Evolutionary conservation across 1,139 yeast species (phyloP), one percentile per base, ranked within the genome.

Genomic region (Kodamaea plutei): DNA sequence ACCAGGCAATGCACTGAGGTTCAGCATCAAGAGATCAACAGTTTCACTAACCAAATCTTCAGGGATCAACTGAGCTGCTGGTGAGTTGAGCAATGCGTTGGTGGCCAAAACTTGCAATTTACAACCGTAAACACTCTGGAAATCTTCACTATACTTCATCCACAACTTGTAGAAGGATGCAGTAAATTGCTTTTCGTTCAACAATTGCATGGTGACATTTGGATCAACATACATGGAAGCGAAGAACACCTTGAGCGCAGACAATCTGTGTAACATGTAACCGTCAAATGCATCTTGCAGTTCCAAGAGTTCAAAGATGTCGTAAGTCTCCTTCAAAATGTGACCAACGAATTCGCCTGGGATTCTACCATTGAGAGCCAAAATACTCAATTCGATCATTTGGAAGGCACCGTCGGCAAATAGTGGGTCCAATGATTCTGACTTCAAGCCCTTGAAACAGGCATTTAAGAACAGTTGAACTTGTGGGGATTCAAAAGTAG

Each of bases 71-170:
- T 31, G 33, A 10, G 44, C 33, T n/a, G 44, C 48, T 4, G 38
- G 35, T 6, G 40, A 22, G 26, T 36, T 40, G 14, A 66, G 39
- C 15, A 69, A 50, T 4, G 66, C 41, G 33, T 63, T 47, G 20
- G 61, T 48, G 1, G 75, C 64, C 45, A 73, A 52, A 5, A 72
- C 64, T 48, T 75, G 78, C 26, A 74, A 54, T 45, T 74, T 75
- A 40, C 77, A 64, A 15, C 79, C 80, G 39, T 73, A 73, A 12
- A 73, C 79, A 47, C 77, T 72, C 40, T 64, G 70, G 55, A 72
- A 68, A 39, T 64, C 67, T 19, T 54, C 63, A 21, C 68, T 60
- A 43, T 71, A 57, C 39, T 67, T 61, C 39, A 72, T 58, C 79
- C 79, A 73, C 37, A 72, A 55, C 38, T 65, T 64, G 49, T 61